phyloP scores from a whole-genome alignment of 176 grass and related monocot species.

The Hordeum marinum region DNA sequence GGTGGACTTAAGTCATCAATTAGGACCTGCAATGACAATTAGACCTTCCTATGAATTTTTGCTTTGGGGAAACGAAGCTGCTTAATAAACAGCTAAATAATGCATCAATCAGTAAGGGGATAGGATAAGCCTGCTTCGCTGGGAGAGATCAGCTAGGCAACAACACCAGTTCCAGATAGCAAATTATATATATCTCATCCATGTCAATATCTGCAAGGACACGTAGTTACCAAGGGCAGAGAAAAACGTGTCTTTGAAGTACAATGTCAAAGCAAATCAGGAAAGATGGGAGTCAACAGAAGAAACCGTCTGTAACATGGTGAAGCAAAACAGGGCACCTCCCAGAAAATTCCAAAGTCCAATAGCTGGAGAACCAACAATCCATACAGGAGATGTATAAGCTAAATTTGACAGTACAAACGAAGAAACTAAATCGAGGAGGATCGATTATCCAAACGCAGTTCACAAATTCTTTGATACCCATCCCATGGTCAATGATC shows the following conservation, averaged over 20 bases:
- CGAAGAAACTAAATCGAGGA: not conserved
- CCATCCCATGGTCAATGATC: not conserved
- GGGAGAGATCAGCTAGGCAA: not conserved
- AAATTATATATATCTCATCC: not conserved
- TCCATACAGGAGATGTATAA: not conserved
- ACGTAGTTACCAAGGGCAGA: not conserved
- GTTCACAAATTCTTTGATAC: too few species aligned
- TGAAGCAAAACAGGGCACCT: not conserved
- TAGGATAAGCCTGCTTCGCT: not conserved
- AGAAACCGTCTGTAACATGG: not conserved
- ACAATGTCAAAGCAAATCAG: too few species aligned
- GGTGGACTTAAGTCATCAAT: not conserved
- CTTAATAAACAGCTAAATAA: conserved; percentile 2
- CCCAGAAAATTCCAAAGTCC: not conserved
- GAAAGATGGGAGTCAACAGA: too few species aligned
- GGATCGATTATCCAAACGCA: conserved; percentile 7
- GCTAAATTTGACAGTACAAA: not conserved
- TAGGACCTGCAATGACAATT: too few species aligned
- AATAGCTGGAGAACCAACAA: conserved; percentile 4
- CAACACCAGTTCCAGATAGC: not conserved
- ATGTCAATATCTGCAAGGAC: conserved; percentile 1
- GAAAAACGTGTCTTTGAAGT: not conserved
- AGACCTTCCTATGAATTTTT: not conserved
- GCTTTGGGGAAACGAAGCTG: not conserved
- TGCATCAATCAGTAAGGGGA: not conserved